A percentile compares a stretch with the other conserved stretches of the same genome.
phyloP scores from a whole-genome alignment of 2,329 filamentous ascomycete genomes.

The Apiospora phragmitis region DNA sequence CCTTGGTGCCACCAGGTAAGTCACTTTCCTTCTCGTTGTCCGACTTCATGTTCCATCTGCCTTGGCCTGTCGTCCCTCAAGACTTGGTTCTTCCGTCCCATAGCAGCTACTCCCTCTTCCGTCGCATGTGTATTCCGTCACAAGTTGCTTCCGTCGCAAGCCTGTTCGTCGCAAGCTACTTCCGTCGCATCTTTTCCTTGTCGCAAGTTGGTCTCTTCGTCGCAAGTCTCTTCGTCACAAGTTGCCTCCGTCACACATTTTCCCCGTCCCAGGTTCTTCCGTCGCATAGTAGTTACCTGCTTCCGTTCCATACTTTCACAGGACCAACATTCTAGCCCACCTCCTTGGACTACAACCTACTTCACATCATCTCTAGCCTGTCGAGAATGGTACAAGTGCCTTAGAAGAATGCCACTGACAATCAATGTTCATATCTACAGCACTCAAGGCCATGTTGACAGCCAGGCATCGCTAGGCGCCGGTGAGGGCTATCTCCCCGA shows the following conservation, averaged over 20 bases:
- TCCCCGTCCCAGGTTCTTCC: not conserved
- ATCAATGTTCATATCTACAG: not conserved
- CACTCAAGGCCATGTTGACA: not conserved
- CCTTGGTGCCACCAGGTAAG: constrained; percentile 13
- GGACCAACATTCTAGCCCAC: not conserved
- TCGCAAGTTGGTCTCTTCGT: not conserved
- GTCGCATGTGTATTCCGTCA: not conserved
- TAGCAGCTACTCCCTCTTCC: not conserved
- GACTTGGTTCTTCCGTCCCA: not conserved
- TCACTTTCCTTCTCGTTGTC: not conserved
- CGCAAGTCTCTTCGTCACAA: not conserved
- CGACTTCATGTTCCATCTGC: not conserved
- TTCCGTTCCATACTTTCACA: not conserved
- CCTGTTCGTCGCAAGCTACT: not conserved
- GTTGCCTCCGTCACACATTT: not conserved
- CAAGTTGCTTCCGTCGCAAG: not conserved
- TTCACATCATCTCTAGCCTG: not conserved
- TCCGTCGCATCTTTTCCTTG: no score
- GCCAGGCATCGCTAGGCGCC: not conserved
- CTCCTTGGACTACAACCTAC: not conserved
- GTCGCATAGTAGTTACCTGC: not conserved
- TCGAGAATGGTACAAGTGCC: not conserved
- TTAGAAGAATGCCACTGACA: not conserved
- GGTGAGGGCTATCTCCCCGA: constrained; percentile 19
- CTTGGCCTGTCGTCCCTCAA: not conserved